Evolutionary conservation across 352 stramenopile species (phyloP), one percentile per base, ranked within the genome.

Genomic region (Stephanocyclus meneghinianus): DNA sequence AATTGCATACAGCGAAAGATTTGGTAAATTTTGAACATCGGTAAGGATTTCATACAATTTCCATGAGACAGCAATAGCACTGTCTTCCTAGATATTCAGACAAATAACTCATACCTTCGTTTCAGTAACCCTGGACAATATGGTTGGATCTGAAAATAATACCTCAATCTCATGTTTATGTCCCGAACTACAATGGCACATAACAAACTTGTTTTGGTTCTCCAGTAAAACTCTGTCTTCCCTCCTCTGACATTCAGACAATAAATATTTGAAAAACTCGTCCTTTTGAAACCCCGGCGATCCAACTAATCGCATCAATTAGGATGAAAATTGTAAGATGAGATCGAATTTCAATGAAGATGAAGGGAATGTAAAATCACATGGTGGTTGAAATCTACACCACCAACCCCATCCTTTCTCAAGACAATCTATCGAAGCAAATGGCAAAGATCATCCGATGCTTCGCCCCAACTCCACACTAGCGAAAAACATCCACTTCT

Each of bases 91-190:
- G 21, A 26, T 26, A 26, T 26, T n/a, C 18, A 21, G 1, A 15
- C 15, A 56, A 3, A 10, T 9, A 69, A 42, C 7, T 32, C 50
- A 55, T 51, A 72, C 64, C 64, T 98, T 98, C 21, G 96, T 98
- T 75, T 99, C 95, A 1, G 94, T 95, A 56, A 99, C 94, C 80
- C 96, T 93, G 32, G 91, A 92, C 81, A 97, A 93, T 60, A 99
- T 95, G 18, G 87, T 84, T 40, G 95, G 91, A 73, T 98, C 96
- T 15, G 92, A 95, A 61, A 99, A 93, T 30, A 99, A 93, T 90
- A 99, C 96, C 51, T 99, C 96, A 32, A 99, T 91, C 1, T 97
- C 96, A 80, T 98, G 95, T 78, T 99, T 99, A 88, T 99, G 96
- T 26, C 97, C 97, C 26, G 95, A 98, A 64, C 67, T 87, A 53